phyloP scores from a whole-genome alignment of 108 stramenopile species.

The Cyclotella sp. region DNA sequence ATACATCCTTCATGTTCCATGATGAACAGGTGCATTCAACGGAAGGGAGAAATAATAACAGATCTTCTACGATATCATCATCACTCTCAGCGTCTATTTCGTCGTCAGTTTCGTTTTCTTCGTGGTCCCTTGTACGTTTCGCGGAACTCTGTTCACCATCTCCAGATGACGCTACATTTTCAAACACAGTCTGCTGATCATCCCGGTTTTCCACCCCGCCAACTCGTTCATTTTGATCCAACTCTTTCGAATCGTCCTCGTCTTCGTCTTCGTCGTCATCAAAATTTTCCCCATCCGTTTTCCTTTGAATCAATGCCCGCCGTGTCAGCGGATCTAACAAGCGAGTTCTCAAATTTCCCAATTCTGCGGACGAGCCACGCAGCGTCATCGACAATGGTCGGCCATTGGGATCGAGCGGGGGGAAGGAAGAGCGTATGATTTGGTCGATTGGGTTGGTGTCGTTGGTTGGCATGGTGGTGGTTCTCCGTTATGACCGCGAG shows the following conservation, averaged over 20 bases:
- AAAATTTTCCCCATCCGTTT: neutral
- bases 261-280: slow-evolving; percentile 22
- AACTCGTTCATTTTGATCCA: neutral
- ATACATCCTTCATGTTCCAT: slow-evolving; percentile 45
- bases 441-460: slow-evolving; percentile 11
- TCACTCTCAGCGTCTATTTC: slow-evolving; percentile 24
- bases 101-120: slow-evolving; percentile 3
- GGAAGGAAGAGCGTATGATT: slow-evolving; percentile 33
- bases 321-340: slow-evolving; percentile 25
- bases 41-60: slow-evolving; percentile 39
- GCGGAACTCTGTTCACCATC: neutral
- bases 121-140: slow-evolving; percentile 25
- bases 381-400: slow-evolving; percentile 46
- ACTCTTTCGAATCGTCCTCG: slow-evolving; percentile 12
- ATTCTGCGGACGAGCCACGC: slow-evolving; percentile 42
- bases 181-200: neutral
- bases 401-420: slow-evolving; percentile 51
- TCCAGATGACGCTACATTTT: neutral
- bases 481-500: neutral
- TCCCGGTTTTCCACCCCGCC: neutral
- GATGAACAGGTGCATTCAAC: slow-evolving; percentile 46
- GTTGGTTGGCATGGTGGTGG: slow-evolving; percentile 9
- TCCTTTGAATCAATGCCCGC: slow-evolving; percentile 13
- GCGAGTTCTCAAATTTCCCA: slow-evolving; percentile 33
- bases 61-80: slow-evolving; percentile 24